Percentiles rank a stretch among this genome's conserved stretches.
phyloP scores from a whole-genome alignment of 305 asterid genomes.

The Rubia peregrina region DNA sequence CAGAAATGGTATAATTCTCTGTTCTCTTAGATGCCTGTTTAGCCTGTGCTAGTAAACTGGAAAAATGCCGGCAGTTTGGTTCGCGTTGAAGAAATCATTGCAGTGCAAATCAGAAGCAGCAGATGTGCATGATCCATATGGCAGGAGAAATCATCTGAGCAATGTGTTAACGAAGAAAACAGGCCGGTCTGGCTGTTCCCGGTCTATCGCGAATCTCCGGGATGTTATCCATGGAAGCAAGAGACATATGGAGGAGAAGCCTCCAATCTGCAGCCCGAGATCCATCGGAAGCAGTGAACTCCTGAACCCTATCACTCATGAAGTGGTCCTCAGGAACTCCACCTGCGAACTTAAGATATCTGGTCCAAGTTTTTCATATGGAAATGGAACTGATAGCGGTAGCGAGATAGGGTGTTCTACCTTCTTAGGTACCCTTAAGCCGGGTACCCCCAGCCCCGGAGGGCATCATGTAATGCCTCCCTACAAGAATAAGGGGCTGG shows the following conservation, averaged over 20 bases:
- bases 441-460: slow-evolving; percentile 73
- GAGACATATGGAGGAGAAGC: slow-evolving; percentile 66
- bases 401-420: slow-evolving; percentile 26
- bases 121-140: slow-evolving; percentile 54
- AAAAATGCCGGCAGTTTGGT: slow-evolving; percentile 86
- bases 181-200: slow-evolving; percentile 44
- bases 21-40: neutral
- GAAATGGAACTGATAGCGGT: slow-evolving; percentile 22
- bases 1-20: neutral
- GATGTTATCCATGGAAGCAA: slow-evolving; percentile 78
- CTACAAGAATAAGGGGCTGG: slow-evolving; percentile 26
- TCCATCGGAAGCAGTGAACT: slow-evolving; percentile 91
- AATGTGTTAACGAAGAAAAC: slow-evolving; percentile 48
- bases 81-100: slow-evolving; percentile 61
- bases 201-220: slow-evolving; percentile 36
- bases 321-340: slow-evolving; percentile 58
- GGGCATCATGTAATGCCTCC: slow-evolving; percentile 16
- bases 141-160: slow-evolving; percentile 23
- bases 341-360: slow-evolving; percentile 73
- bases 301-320: slow-evolving; percentile 73
- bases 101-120: slow-evolving; percentile 55
- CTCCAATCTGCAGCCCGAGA: slow-evolving; percentile 75
- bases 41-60: neutral
- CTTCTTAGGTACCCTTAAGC: slow-evolving; percentile 51
- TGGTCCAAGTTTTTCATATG: slow-evolving; percentile 28